Percentiles rank a stretch among this genome's conserved stretches.
phyloP scores from a whole-genome alignment of 495 filamentous ascomycete genomes.

The Venustampulla echinocandica region DNA sequence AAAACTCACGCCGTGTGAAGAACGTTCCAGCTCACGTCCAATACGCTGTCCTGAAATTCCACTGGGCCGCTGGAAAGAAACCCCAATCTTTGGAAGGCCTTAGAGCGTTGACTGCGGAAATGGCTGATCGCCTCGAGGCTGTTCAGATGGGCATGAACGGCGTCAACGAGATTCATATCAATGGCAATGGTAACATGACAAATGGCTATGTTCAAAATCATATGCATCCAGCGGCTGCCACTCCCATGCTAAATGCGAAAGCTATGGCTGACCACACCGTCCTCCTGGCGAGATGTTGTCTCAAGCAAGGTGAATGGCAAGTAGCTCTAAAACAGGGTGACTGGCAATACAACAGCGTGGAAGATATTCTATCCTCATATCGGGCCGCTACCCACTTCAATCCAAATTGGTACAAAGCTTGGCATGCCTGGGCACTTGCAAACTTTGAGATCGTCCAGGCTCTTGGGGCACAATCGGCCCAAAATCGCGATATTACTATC shows the following conservation, averaged over 20 bases:
- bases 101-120: slow-evolving; percentile 68
- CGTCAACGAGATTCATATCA: slow-evolving; percentile 42
- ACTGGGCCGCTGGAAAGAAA: slow-evolving; percentile 73
- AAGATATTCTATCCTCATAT: slow-evolving; percentile 77
- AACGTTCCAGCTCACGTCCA: slow-evolving; percentile 65
- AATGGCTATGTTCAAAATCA: slow-evolving; percentile 17
- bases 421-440: slow-evolving; percentile 98
- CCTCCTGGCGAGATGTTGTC: slow-evolving; percentile 87
- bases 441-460: slow-evolving; percentile 97
- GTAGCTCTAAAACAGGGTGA: slow-evolving; percentile 71
- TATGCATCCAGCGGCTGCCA: slow-evolving; percentile 18
- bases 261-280: slow-evolving; percentile 53
- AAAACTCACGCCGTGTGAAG: slow-evolving; percentile 1
- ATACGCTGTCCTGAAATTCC: slow-evolving; percentile 90
- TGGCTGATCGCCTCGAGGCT: slow-evolving; percentile 64
- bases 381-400: slow-evolving; percentile 85
- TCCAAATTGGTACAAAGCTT: slow-evolving; percentile 92
- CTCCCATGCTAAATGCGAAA: slow-evolving; percentile 24
- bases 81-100: slow-evolving; percentile 58
- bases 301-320: slow-evolving; percentile 95
- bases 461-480: slow-evolving; percentile 52
- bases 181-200: slow-evolving; percentile 44
- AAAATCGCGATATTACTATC: slow-evolving; percentile 42
- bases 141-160: slow-evolving; percentile 49
- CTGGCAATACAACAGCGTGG: slow-evolving; percentile 69